phyloP scores from a whole-genome alignment of 768 basidiomycete genomes.

The Exidia glandulosa region DNA sequence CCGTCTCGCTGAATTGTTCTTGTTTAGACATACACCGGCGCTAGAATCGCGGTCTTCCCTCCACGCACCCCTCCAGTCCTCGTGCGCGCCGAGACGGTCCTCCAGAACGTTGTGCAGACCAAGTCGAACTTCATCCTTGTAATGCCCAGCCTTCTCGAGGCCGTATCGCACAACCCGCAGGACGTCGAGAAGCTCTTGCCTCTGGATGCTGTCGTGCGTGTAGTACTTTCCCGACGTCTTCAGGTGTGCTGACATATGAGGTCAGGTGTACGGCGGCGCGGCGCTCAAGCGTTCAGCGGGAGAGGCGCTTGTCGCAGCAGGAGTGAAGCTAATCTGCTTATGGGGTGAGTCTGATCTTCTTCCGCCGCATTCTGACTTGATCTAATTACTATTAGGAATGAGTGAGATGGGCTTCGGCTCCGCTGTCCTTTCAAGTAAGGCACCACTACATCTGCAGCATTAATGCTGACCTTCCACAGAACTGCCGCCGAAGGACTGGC shows the following conservation, averaged over 20 bases:
- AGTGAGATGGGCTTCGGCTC: neutral
- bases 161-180: neutral
- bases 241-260: neutral
- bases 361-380: neutral
- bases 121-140: neutral
- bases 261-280: constrained; percentile 15
- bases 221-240: neutral
- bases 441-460: neutral
- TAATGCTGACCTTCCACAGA: neutral
- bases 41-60: neutral
- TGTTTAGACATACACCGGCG: neutral
- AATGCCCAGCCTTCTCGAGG: neutral
- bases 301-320: constrained; percentile 8
- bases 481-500: neutral
- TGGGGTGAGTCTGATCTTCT: neutral
- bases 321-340: neutral
- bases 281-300: constrained; percentile 14
- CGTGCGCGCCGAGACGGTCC: neutral
- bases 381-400: neutral
- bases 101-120: neutral
- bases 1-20: neutral
- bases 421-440: neutral
- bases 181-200: neutral
- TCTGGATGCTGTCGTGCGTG: neutral
- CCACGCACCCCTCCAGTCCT: neutral